A percentile compares a stretch with the other conserved stretches of the same genome.
These are phyloP conservation scores for Amanita thiersii DNA, from an alignment of 768 basidiomycete species.

Conservation along the genomic window DNA sequence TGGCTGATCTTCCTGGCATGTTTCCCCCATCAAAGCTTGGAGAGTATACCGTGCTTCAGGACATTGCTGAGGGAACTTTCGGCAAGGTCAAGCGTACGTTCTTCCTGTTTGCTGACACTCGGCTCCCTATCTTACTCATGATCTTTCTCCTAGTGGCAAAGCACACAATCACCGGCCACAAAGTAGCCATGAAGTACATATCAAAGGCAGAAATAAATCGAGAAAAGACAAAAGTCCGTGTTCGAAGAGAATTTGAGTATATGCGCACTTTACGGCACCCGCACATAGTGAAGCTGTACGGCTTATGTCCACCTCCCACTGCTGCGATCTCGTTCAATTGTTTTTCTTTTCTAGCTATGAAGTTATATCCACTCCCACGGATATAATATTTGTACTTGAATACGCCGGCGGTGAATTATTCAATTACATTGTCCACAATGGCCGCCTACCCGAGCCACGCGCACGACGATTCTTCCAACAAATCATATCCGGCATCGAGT, in stretches of 20 bases:
- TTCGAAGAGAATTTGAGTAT: constrained; percentile 94
- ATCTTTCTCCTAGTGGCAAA: constrained; percentile 61
- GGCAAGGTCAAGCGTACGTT: constrained; percentile 97
- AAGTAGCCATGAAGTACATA: constrained; percentile 97
- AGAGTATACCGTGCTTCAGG: constrained; percentile 80
- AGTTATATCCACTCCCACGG: constrained; percentile 86
- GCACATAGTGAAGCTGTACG: constrained; percentile 96
- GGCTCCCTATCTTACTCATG: no score
- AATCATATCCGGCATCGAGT: constrained; percentile 95
- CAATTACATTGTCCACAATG: constrained; percentile 95
- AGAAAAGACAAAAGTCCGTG: constrained; percentile 86
- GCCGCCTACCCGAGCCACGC: constrained; percentile 80
- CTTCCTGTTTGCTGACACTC: constrained; percentile 10
- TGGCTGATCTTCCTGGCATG: constrained; percentile 22
- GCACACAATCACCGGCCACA: constrained; percentile 90
- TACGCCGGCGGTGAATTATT: constrained; percentile 95
- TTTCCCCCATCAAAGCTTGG: constrained; percentile 73
- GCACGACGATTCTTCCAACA: constrained; percentile 97
- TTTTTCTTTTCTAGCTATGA: constrained; percentile 49
- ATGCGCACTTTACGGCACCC: constrained; percentile 91
- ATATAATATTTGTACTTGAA: constrained; percentile 98
- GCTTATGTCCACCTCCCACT: constrained; percentile 10
- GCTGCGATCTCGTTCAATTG: constrained; percentile 9
- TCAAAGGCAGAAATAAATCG: constrained; percentile 89
- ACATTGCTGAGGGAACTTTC: constrained; percentile 95